Conservation (phyloP, 306 rosid genomes). For the Datisca glomerata region DNA sequence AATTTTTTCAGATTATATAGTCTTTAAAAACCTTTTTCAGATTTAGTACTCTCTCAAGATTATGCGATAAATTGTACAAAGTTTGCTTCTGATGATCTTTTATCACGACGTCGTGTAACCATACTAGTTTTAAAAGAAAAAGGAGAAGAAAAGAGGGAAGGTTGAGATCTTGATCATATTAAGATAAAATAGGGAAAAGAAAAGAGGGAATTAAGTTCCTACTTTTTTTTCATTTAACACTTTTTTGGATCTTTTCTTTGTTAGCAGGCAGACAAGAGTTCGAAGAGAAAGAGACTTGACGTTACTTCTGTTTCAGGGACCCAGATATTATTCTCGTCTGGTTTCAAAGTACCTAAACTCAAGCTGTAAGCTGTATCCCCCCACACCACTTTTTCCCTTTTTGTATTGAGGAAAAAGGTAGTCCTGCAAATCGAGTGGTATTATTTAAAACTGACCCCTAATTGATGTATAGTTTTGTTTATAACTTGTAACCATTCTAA, state of each 20-base stretch:
- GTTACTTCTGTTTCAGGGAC: slow-evolving; percentile 15
- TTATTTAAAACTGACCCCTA: not conserved
- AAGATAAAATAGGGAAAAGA: not conserved
- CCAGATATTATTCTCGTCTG: slow-evolving; percentile 58
- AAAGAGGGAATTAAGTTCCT: not conserved
- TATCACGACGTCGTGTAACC: too few species aligned
- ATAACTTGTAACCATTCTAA: slow-evolving; percentile 1
- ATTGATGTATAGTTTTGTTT: not conserved
- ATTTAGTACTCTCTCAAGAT: too few species aligned
- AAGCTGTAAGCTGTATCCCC: slow-evolving; percentile 18
- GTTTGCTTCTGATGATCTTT: too few species aligned
- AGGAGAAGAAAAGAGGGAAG: too few species aligned
- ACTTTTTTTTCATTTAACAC: too few species aligned
- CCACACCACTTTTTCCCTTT: not conserved
- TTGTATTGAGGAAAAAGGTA: not conserved
- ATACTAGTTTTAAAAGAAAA: too few species aligned
- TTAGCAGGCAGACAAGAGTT: slow-evolving; percentile 32
- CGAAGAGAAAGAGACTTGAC: slow-evolving; percentile 44
- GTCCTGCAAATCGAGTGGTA: not conserved
- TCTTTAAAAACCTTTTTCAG: too few species aligned
- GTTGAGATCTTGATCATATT: not conserved
- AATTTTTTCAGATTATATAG: too few species aligned
- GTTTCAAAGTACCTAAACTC: slow-evolving; percentile 74
- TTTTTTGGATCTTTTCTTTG: slow-evolving; percentile 6
- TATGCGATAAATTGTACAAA: too few species aligned